phyloP scores from a whole-genome alignment of 345 rosid species.

The Gossypium herbaceum region DNA sequence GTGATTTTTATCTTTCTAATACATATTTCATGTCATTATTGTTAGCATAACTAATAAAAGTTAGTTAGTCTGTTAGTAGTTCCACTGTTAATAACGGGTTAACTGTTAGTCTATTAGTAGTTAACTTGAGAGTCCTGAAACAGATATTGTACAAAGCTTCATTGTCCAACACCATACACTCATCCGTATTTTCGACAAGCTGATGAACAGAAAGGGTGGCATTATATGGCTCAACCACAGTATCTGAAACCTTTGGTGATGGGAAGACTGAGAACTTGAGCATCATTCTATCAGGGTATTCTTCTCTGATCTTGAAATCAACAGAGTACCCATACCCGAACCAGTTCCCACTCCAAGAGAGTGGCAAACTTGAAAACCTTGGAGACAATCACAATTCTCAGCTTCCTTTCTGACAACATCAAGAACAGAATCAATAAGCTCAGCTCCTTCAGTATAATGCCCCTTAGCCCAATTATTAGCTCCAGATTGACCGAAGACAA shows the following conservation, averaged over 20 bases:
- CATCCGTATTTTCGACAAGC: background rate
- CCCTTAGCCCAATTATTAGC: conserved; percentile 4
- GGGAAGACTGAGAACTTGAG: background rate
- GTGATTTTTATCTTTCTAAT: too few species aligned
- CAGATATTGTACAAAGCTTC: background rate
- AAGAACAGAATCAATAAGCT: background rate
- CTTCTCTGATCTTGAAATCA: background rate
- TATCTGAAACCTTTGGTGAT: background rate
- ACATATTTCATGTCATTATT: too few species aligned
- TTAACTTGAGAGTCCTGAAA: background rate
- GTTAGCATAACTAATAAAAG: too few species aligned
- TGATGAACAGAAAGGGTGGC: background rate
- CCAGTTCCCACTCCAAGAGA: background rate
- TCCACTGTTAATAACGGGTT: too few species aligned
- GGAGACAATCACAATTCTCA: background rate
- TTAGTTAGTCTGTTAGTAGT: too few species aligned
- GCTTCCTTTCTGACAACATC: background rate
- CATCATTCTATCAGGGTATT: background rate
- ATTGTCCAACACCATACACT: conserved; percentile 5
- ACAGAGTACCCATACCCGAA: background rate
- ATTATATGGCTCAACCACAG: background rate
- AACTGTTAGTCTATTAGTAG: background rate
- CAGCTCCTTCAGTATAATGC: background rate
- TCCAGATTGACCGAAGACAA: background rate
- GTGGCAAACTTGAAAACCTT: conserved; percentile 1